Evolutionary conservation across 2,329 filamentous ascomycete species (phyloP).

Genomic region (Septoria linicola): DNA sequence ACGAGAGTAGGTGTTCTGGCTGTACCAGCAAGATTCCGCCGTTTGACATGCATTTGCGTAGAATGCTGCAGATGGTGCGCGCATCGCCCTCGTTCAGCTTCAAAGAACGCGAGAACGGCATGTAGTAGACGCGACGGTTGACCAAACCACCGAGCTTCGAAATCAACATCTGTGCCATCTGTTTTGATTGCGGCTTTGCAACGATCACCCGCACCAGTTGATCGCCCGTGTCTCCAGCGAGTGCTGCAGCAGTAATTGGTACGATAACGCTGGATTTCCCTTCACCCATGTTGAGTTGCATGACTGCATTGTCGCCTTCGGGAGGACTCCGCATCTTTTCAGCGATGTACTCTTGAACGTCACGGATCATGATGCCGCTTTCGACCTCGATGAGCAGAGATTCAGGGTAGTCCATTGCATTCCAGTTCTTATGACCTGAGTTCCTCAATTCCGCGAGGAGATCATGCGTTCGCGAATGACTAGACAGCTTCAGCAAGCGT

Average conservation of each 20-base stretch:
- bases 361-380: slow-evolving; percentile 60
- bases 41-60: slow-evolving; percentile 43
- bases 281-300: slow-evolving; percentile 71
- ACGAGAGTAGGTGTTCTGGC: slow-evolving; percentile 65
- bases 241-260: slow-evolving; percentile 57
- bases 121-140: slow-evolving; percentile 53
- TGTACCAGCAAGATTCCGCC: slow-evolving; percentile 59
- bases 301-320: slow-evolving; percentile 52
- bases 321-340: slow-evolving; percentile 57
- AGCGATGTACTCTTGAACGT: slow-evolving; percentile 63
- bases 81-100: slow-evolving; percentile 38
- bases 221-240: slow-evolving; percentile 38
- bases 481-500: slow-evolving; percentile 41
- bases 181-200: slow-evolving; percentile 56
- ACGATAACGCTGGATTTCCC: slow-evolving; percentile 70
- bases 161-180: slow-evolving; percentile 59
- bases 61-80: slow-evolving; percentile 40
- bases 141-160: slow-evolving; percentile 56
- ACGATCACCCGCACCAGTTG: slow-evolving; percentile 56
- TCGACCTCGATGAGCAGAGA: slow-evolving; percentile 69
- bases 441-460: slow-evolving; percentile 48
- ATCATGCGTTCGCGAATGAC: slow-evolving; percentile 17
- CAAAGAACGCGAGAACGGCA: slow-evolving; percentile 59
- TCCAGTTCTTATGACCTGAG: slow-evolving; percentile 57
- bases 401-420: slow-evolving; percentile 54